Evolutionary conservation across 1,139 yeast species (phyloP), one percentile per base, ranked within the genome.

Genomic region (Saccharomyces hybrid): DNA sequence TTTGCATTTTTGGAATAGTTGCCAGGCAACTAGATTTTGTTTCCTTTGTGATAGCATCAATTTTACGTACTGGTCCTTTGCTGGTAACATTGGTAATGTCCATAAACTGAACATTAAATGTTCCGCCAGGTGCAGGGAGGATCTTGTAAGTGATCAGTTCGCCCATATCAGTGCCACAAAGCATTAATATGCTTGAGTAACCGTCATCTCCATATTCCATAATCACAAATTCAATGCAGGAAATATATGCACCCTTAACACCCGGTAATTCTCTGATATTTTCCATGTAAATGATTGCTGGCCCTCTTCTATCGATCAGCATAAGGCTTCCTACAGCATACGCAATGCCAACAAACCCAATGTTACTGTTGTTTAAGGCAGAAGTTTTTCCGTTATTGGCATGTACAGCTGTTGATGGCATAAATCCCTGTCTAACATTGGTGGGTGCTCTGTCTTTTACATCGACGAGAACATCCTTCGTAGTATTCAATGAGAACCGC

Each of bases 291-390:
- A 91, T 86, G 2, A 88, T 75, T 0, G 90, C 89, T 1, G 96
- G 96, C 0, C 95, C 96, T 57, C 97, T 77, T 55, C 89, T 77
- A 70, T 93, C 98, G 59, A 95, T 74, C 0, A 93, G 84, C 3
- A 86, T 72, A 32, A 93, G 62, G 47, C 83, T 78, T 26, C 99
- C 99, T 13, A 85, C 80, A 50, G 79, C 79, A 68, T 88, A 90
- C 0, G 88, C 96, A 51, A 88, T 75, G 0, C 90, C 96, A 4
- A 87, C 88, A 73, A 93, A 90, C 0, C 97, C 97, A 51, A 89
- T 76, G 59, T 86, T 80, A 59, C 91, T 84, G 69, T 87, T 79
- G 54, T 78, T 78, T 51, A 91, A 62, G 1, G 88, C 80, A 0
- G 91, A 76, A 3, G 87, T 83, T 32, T 59, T 58, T 0, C 78